phyloP scores from a whole-genome alignment of 305 asterid species.

The Solanum chacoense region DNA sequence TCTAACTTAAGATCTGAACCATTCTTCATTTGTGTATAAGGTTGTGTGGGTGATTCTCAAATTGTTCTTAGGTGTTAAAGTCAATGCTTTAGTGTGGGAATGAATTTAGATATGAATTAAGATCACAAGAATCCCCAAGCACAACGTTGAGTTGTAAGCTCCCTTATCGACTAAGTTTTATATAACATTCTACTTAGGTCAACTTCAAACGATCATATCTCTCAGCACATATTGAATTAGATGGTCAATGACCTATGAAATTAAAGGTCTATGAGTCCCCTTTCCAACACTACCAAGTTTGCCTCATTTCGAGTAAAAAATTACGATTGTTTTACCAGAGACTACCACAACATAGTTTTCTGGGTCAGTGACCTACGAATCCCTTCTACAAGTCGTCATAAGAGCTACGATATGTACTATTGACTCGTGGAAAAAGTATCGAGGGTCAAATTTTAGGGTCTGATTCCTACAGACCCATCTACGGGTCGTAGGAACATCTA shows the following conservation, averaged over 20 bases:
- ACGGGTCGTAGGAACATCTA: neutral
- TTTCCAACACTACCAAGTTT: neutral
- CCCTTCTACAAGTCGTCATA: neutral
- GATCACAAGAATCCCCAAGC: neutral
- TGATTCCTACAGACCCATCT: neutral
- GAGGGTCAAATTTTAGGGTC: neutral
- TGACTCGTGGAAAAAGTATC: neutral
- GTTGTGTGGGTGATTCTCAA: neutral
- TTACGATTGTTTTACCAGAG: too few species aligned
- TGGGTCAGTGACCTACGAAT: neutral
- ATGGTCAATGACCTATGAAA: neutral
- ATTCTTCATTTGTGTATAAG: neutral
- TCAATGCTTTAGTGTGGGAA: neutral
- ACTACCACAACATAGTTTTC: neutral
- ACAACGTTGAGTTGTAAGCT: neutral
- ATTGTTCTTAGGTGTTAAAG: neutral
- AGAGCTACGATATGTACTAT: neutral
- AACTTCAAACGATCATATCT: neutral
- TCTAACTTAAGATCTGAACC: neutral
- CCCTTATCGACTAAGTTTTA: neutral
- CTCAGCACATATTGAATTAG: neutral
- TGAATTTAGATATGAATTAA: neutral
- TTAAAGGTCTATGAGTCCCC: neutral
- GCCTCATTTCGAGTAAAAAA: neutral
- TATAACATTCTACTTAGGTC: neutral